These are phyloP conservation scores for Camellia granthamiana DNA, from an alignment of 148 eudicot species.

Conservation along the genomic window DNA sequence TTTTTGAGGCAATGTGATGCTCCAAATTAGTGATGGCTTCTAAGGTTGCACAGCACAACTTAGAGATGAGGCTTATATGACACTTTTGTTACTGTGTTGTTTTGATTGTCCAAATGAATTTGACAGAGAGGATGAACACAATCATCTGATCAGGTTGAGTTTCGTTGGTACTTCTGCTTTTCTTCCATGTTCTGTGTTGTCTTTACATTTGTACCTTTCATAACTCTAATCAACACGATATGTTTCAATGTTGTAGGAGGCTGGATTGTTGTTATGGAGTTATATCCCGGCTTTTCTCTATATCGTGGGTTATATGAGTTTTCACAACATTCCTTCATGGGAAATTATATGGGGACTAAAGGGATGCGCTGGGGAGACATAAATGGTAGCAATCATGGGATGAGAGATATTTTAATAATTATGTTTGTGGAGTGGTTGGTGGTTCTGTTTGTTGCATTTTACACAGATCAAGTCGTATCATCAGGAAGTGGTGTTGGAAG, in stretches of 20 bases:
- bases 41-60: background rate
- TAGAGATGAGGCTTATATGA: background rate
- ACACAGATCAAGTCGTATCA: slow-evolving; percentile 62
- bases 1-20: background rate
- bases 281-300: slow-evolving; percentile 86
- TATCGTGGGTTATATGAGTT: slow-evolving; percentile 79
- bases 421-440: slow-evolving; percentile 78
- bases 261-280: slow-evolving; percentile 78
- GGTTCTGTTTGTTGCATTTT: slow-evolving; percentile 64
- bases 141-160: background rate
- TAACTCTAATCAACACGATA: slow-evolving; percentile 11
- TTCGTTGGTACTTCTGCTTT: background rate
- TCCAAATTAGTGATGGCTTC: background rate
- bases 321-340: slow-evolving; percentile 58
- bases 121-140: background rate
- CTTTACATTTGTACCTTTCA: background rate
- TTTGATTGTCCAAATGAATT: background rate
- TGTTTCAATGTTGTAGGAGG: slow-evolving; percentile 41
- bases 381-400: slow-evolving; percentile 59
- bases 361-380: slow-evolving; percentile 89
- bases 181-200: background rate
- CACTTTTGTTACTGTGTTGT: background rate
- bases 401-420: slow-evolving; percentile 68
- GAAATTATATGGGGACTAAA: slow-evolving; percentile 50
- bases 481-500: slow-evolving; percentile 66